Percentiles rank a stretch among this genome's conserved stretches.
These are phyloP conservation scores for Truncatella angustata DNA, from an alignment of 2,329 filamentous ascomycete genomes.

Conservation along the genomic window DNA sequence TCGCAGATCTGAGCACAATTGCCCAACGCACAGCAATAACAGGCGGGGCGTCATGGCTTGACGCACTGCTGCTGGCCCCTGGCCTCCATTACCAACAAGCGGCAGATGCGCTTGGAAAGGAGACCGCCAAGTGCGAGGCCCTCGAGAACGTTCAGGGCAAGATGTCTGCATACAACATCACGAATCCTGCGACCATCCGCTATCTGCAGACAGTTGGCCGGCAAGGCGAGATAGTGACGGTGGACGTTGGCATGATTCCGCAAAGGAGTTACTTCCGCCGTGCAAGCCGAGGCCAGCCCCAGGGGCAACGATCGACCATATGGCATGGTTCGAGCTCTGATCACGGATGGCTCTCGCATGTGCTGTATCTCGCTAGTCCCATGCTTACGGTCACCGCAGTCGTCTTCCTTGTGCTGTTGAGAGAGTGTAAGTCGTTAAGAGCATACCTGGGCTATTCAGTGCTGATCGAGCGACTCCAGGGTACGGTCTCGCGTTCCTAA, in stretches of 20 bases:
- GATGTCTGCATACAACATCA: slow-evolving; percentile 34
- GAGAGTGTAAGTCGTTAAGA: slow-evolving; percentile 37
- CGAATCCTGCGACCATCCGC: slow-evolving; percentile 51
- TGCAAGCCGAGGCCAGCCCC: slow-evolving; percentile 20
- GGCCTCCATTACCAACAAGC: slow-evolving; percentile 61
- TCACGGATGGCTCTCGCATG: slow-evolving; percentile 45
- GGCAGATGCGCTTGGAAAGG: slow-evolving; percentile 46
- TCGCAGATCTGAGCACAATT: slow-evolving; percentile 57
- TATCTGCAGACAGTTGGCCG: slow-evolving; percentile 55
- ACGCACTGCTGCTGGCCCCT: slow-evolving; percentile 56
- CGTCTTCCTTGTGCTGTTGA: slow-evolving; percentile 42
- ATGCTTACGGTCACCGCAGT: slow-evolving; percentile 43
- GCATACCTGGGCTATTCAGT: not conserved
- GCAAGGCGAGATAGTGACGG: slow-evolving; percentile 53
- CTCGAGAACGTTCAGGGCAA: slow-evolving; percentile 30
- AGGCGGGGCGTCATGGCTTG: slow-evolving; percentile 55
- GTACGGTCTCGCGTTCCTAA: slow-evolving; percentile 48
- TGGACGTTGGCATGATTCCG: slow-evolving; percentile 57
- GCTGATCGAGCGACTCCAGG: slow-evolving; percentile 22
- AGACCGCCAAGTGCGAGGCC: slow-evolving; percentile 39
- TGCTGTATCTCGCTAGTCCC: slow-evolving; percentile 47
- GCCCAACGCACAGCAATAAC: slow-evolving; percentile 54
- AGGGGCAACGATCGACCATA: slow-evolving; percentile 25
- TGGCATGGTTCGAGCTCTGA: slow-evolving; percentile 31
- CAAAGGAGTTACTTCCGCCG: slow-evolving; percentile 28